Evolutionary conservation across 2,329 filamentous ascomycete genomes (phyloP), one percentile per base, ranked within the genome.

Genomic region (Aspergillus texensis): DNA sequence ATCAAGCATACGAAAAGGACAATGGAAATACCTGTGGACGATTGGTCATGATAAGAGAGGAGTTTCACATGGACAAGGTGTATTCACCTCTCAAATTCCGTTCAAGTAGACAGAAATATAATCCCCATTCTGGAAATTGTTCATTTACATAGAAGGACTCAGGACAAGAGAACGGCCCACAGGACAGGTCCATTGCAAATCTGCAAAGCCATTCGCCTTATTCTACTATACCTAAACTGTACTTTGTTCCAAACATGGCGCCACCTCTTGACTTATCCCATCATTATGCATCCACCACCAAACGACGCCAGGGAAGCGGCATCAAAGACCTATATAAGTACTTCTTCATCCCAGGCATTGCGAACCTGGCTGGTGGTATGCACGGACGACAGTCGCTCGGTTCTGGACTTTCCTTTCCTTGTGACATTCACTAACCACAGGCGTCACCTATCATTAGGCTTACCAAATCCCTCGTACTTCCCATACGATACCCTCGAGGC

Each of bases 401-500:
- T 19, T 32, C n/a, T 32, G 9, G 26, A 34, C 19, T 21, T 55
- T 55, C 32, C 36, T 36, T 19, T 34, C 24, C 21, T 14, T 28
- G 21, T 52, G 8, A n/a, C 28, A 52, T 30, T n/a, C 28, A 52
- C 48, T 52, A n/a, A 52, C 28, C 52, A n/a, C 32, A 3, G 63
- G 52, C 14, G 39, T 41, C 26, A 56, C 19, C 11, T 14, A 36
- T 21, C 50, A 43, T 30, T 67, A 94, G 92, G 92, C 64, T 86
- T 96, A 26, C 94, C 94, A 19, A 90, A 95, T 77, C 83, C 89
- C 45, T 85, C 86, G 62, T 92, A 92, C 80, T 97, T 97, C 74
- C 94, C 94, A 10, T 97, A 91, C 78, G 93, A 97, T 72, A 95
- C 93, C 0, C 87, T 97, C 66, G 92, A 96, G 78, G 92, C 93